Percentiles rank a stretch among this genome's conserved stretches.
Conservation (phyloP, 257 asterid species). For the Primulina huaijiensis region DNA sequence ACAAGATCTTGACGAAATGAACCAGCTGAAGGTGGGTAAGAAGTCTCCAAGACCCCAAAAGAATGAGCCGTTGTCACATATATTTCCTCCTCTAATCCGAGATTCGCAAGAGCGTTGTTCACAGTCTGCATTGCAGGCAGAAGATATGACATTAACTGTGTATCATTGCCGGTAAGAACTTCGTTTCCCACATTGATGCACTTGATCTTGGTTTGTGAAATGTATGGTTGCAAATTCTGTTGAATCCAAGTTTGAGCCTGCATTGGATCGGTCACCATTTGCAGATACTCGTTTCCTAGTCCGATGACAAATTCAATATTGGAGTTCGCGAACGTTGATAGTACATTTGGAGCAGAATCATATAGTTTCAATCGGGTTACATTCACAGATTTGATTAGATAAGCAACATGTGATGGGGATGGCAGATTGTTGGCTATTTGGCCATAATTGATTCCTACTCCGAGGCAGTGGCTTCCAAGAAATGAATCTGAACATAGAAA, state of each 20-base stretch:
- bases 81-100: constrained; percentile 57
- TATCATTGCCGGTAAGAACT: constrained; percentile 62
- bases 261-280: constrained; percentile 52
- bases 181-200: constrained; percentile 85
- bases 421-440: constrained; percentile 94
- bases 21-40: constrained; percentile 90
- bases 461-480: constrained; percentile 33
- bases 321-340: constrained; percentile 65
- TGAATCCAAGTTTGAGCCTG: constrained; percentile 85
- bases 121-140: constrained; percentile 82
- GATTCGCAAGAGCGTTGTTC: constrained; percentile 46
- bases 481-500: constrained; percentile 40
- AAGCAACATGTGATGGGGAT: constrained; percentile 59
- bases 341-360: constrained; percentile 70
- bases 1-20: constrained; percentile 58
- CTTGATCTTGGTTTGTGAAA: constrained; percentile 60
- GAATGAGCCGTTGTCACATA: constrained; percentile 82
- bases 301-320: constrained; percentile 70
- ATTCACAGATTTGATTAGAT: constrained; percentile 63
- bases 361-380: constrained; percentile 74
- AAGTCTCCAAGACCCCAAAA: constrained; percentile 46
- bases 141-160: constrained; percentile 50
- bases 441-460: constrained; percentile 90
- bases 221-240: constrained; percentile 64
- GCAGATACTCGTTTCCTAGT: constrained; percentile 71